These are phyloP conservation scores for Fusarium palustre DNA, from an alignment of 2,329 filamentous ascomycete genomes.

Conservation along the genomic window DNA sequence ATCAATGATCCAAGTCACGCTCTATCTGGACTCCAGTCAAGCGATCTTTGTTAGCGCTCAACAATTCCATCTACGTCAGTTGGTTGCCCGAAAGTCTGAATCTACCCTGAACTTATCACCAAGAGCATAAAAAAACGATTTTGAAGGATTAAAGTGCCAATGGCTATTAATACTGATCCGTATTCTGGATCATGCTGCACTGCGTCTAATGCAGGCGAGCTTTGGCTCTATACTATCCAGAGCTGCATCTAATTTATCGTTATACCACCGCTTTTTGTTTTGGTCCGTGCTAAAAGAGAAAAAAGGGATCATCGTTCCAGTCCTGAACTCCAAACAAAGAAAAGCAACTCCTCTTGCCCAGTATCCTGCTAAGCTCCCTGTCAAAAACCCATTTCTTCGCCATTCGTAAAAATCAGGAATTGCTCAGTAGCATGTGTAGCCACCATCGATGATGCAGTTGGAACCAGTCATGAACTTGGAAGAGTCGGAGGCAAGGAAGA, in stretches of 20 bases:
- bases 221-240: conserved; percentile 36
- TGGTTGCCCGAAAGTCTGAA: conserved; percentile 17
- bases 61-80: not conserved
- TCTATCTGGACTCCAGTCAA: conserved; percentile 10
- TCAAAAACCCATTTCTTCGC: conserved; percentile 6
- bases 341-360: conserved; percentile 21
- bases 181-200: conserved; percentile 18
- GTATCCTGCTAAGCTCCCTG: not conserved
- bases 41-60: conserved; percentile 15
- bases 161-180: conserved; percentile 35
- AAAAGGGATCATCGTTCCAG: conserved; percentile 16
- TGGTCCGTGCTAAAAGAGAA: conserved; percentile 6
- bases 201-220: conserved; percentile 26
- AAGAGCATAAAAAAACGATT: not conserved
- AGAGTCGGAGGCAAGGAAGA: conserved; percentile 80
- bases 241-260: conserved; percentile 37
- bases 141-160: conserved; percentile 16
- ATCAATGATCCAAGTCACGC: conserved; percentile 14
- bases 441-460: conserved; percentile 78
- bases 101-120: not conserved
- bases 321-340: conserved; percentile 41
- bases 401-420: conserved; percentile 1
- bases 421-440: conserved; percentile 71
- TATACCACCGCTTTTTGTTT: conserved; percentile 19
- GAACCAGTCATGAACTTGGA: conserved; percentile 82